phyloP scores from a whole-genome alignment of 2,329 filamentous ascomycete genomes.

The Emergomyces africanus region DNA sequence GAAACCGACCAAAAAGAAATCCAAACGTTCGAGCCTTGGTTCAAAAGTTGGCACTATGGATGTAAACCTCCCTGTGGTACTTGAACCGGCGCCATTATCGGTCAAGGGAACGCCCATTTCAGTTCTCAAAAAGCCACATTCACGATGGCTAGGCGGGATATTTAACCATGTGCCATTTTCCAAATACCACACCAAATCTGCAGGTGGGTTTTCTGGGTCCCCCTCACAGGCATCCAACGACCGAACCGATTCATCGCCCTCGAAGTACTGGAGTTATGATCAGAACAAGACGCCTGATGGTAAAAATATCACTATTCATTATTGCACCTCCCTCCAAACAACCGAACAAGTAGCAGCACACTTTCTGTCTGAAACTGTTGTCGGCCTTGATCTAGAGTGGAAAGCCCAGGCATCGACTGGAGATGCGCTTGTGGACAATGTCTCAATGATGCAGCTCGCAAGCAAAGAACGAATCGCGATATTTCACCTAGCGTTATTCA shows the following conservation, averaged over 20 bases:
- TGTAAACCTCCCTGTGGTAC: not conserved
- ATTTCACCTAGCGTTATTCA: constrained; percentile 63
- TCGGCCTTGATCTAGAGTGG: constrained; percentile 95
- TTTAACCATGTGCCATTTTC: not conserved
- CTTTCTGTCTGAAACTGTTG: constrained; percentile 54
- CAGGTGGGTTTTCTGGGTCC: not conserved
- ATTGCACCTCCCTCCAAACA: constrained; percentile 55
- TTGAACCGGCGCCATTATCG: not conserved
- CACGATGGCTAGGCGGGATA: not conserved
- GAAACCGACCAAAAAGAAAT: not conserved
- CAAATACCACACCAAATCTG: not conserved
- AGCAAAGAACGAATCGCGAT: constrained; percentile 63
- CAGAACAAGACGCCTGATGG: constrained; percentile 35
- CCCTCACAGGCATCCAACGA: not conserved
- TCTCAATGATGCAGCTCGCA: constrained; percentile 74
- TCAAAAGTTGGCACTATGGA: not conserved
- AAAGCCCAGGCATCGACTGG: constrained; percentile 37
- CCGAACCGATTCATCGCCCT: not conserved
- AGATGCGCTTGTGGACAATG: constrained; percentile 49
- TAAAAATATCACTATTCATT: constrained; percentile 55
- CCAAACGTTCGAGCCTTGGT: not conserved
- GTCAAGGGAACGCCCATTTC: not conserved
- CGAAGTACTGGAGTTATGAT: constrained; percentile 3
- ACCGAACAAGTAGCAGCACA: constrained; percentile 54
- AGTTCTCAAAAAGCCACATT: not conserved